phyloP scores from a whole-genome alignment of 495 filamentous ascomycete species.

The Penicillium cosmopolitanum region DNA sequence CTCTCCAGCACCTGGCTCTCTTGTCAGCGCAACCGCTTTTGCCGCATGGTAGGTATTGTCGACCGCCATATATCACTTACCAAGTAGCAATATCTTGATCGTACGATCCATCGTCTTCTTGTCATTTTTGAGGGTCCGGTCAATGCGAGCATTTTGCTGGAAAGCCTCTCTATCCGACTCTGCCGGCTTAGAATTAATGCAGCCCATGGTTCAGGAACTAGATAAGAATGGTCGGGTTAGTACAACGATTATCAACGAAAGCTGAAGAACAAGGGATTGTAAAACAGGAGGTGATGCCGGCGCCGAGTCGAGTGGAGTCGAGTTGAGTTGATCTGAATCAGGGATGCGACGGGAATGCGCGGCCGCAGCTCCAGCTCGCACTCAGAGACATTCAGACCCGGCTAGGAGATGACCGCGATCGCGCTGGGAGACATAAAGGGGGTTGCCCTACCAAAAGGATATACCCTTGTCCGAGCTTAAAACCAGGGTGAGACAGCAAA shows the following conservation, averaged over 20 bases:
- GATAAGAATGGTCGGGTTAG: background rate
- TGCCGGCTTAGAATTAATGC: conserved; percentile 45
- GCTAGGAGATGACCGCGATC: conserved; percentile 3
- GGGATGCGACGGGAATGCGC: conserved; percentile 29
- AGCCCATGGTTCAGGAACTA: conserved; percentile 43
- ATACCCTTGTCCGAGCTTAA: conserved; percentile 9
- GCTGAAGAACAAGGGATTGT: background rate
- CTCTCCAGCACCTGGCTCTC: conserved; percentile 81
- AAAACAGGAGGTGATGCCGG: conserved; percentile 1
- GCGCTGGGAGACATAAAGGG: conserved; percentile 1
- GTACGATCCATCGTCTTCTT: conserved; percentile 79
- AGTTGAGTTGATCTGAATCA: conserved; percentile 31
- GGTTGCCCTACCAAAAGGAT: conserved; percentile 10
- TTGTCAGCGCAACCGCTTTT: conserved; percentile 16
- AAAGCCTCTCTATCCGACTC: conserved; percentile 47
- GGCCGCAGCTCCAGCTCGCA: conserved; percentile 7
- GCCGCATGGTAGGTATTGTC: background rate
- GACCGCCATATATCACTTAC: conserved; percentile 41
- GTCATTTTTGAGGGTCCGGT: conserved; percentile 75
- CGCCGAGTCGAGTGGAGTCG: background rate
- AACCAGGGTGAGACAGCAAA: conserved; percentile 13
- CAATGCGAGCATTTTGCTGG: conserved; percentile 63
- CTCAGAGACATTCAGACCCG: conserved; percentile 21
- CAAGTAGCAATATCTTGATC: conserved; percentile 82
- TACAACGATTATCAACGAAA: conserved; percentile 9